Evolutionary conservation across 2,329 filamentous ascomycete genomes (phyloP).

Genomic region (Lanzia echinophila): DNA sequence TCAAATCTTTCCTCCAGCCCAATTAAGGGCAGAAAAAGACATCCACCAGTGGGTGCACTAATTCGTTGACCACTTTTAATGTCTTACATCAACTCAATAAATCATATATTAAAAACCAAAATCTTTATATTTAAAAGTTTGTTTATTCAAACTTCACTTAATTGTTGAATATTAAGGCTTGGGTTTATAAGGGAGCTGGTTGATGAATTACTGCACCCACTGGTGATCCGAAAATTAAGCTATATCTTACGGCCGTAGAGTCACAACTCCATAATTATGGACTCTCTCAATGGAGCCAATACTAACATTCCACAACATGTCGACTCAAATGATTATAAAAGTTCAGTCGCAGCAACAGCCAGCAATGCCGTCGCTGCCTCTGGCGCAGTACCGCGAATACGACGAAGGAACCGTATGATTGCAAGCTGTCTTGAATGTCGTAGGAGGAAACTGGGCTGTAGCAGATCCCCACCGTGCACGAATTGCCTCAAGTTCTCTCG

Average conservation of each 20-base stretch:
- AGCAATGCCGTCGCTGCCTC: not conserved
- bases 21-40: too few species aligned
- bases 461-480: constrained; percentile 64
- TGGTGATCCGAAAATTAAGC: too few species aligned
- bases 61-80: too few species aligned
- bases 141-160: too few species aligned
- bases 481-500: constrained; percentile 36
- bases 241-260: not conserved
- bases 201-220: too few species aligned
- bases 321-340: not conserved
- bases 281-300: not conserved
- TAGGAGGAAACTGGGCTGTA: constrained; percentile 71
- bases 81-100: too few species aligned
- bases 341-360: not conserved
- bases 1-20: too few species aligned
- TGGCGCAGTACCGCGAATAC: constrained; percentile 19
- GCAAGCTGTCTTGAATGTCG: constrained; percentile 65
- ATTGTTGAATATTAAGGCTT: too few species aligned
- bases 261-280: not conserved
- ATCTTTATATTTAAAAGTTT: too few species aligned
- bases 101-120: too few species aligned
- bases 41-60: too few species aligned
- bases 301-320: not conserved
- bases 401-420: constrained; percentile 57
- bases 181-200: too few species aligned